Evolutionary conservation across 1,139 yeast genomes (phyloP).

Genomic region (Yamadazyma epiphylla): DNA sequence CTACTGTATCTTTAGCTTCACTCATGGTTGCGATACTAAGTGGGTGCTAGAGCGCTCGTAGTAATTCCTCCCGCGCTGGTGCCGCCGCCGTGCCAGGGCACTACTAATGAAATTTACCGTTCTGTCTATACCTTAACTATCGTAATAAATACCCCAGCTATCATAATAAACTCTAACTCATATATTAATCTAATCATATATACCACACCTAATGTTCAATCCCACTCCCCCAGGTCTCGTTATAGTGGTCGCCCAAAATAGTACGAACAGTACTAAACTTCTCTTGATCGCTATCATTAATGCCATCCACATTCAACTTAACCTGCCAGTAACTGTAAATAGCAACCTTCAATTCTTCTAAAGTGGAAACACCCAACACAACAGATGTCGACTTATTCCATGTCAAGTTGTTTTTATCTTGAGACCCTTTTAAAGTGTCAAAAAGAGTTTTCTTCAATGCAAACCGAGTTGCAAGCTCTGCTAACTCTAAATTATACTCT

Average conservation of each 20-base stretch:
- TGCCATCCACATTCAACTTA: constrained; percentile 23
- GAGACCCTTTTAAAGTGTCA: constrained; percentile 10
- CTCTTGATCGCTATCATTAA: constrained; percentile 36
- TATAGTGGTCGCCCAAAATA: constrained; percentile 53
- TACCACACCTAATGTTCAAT: constrained; percentile 17
- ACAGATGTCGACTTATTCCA: constrained; percentile 49
- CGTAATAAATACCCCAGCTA: no score
- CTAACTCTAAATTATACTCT: constrained; percentile 55
- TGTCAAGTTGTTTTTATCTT: constrained; percentile 8
- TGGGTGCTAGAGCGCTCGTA: constrained; percentile 4
- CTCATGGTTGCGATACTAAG: constrained; percentile 15
- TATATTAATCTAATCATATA: background rate
- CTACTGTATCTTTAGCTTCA: constrained; percentile 11
- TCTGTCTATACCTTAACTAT: no score
- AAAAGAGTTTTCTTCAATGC: constrained; percentile 62
- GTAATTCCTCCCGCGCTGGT: background rate
- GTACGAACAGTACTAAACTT: constrained; percentile 42
- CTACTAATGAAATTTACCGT: no score
- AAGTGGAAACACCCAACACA: constrained; percentile 69
- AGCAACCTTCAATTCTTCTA: constrained; percentile 62
- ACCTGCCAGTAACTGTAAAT: constrained; percentile 54
- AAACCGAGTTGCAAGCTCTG: constrained; percentile 76
- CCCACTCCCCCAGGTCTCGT: constrained; percentile 76
- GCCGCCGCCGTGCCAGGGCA: no score
- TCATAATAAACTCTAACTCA: no score